phyloP scores from a whole-genome alignment of 2,329 filamentous ascomycete genomes.

The Botrytis elliptica region DNA sequence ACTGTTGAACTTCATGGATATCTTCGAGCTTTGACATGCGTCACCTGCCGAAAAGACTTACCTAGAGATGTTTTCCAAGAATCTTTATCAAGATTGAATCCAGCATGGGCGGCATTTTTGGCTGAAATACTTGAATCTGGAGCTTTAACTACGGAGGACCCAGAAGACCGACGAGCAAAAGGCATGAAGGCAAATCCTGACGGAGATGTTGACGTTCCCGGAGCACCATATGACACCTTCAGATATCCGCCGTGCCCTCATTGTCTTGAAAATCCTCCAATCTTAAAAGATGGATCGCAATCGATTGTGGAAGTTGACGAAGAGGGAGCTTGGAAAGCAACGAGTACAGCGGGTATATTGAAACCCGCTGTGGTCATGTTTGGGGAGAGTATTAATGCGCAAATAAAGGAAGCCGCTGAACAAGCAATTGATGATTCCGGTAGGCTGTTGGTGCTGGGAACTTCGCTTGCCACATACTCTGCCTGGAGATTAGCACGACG shows the following conservation, averaged over 20 bases:
- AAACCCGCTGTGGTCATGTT: constrained; percentile 98
- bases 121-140: constrained; percentile 68
- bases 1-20: constrained; percentile 92
- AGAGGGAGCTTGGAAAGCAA: constrained; percentile 74
- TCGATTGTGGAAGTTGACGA: constrained; percentile 66
- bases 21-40: constrained; percentile 76
- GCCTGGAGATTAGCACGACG: constrained; percentile 87
- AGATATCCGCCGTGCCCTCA: constrained; percentile 85
- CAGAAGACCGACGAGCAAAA: constrained; percentile 61
- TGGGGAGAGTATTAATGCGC: constrained; percentile 75
- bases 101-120: constrained; percentile 78
- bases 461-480: constrained; percentile 90
- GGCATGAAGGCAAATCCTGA: constrained; percentile 88
- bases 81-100: constrained; percentile 75
- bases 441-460: constrained; percentile 77
- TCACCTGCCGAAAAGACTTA: constrained; percentile 71
- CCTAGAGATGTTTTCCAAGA: constrained; percentile 73
- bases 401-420: constrained; percentile 75
- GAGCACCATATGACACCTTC: constrained; percentile 85
- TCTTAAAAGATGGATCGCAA: constrained; percentile 52
- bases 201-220: constrained; percentile 87
- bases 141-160: constrained; percentile 75
- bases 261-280: constrained; percentile 66
- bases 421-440: constrained; percentile 74
- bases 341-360: constrained; percentile 72